Conservation (phyloP, 164 flowering plant genomes). For the Pachysandra terminalis region DNA sequence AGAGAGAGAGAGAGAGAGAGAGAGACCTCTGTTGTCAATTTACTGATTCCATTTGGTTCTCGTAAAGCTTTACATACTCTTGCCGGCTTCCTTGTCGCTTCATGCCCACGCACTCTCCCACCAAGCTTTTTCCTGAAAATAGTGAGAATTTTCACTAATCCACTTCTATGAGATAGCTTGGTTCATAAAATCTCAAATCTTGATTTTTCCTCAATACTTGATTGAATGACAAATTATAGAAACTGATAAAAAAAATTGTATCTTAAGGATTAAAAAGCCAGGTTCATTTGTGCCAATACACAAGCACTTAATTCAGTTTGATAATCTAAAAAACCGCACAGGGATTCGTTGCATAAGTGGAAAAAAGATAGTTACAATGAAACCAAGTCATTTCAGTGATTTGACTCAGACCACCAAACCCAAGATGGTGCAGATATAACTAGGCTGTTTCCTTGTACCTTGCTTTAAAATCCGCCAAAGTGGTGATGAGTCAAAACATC, state of each 20-base stretch:
- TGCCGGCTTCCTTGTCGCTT: conserved; percentile 38
- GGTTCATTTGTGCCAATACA: neutral
- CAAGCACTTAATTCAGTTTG: neutral
- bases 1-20: conserved; percentile 11
- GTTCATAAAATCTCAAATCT: neutral
- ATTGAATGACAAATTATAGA: neutral
- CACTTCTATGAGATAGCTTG: neutral
- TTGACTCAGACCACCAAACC: too few relatives aligned
- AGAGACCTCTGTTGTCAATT: conserved; percentile 36
- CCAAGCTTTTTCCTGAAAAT: conserved; percentile 52
- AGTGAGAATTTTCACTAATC: neutral
- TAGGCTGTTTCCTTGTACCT: too few relatives aligned
- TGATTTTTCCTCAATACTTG: neutral
- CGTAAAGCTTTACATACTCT: conserved; percentile 35
- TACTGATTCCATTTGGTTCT: conserved; percentile 32
- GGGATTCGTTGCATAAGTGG: neutral
- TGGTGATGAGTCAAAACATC: neutral
- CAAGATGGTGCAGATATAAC: too few relatives aligned
- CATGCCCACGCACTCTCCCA: conserved; percentile 37
- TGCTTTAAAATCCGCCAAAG: too few relatives aligned
- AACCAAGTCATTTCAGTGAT: too few relatives aligned
- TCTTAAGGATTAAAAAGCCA: neutral
- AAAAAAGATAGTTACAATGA: too few relatives aligned
- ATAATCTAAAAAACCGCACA: neutral
- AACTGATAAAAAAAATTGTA: neutral